phyloP scores from a whole-genome alignment of 2,329 filamentous ascomycete species.

The Exserohilum turcica region DNA sequence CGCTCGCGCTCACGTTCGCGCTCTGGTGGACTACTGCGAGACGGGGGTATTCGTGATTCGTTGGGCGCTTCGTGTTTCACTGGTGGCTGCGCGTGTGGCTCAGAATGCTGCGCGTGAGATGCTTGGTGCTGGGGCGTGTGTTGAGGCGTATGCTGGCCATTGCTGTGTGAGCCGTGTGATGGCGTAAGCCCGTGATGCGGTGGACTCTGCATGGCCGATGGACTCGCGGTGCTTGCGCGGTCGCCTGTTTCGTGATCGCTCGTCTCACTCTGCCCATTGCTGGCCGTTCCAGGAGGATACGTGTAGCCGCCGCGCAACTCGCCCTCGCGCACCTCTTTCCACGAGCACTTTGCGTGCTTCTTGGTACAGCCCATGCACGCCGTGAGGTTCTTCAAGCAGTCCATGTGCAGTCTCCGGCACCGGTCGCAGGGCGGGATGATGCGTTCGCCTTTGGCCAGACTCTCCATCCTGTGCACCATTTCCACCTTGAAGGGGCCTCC shows the following conservation, averaged over 20 bases:
- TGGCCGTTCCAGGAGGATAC: constrained; percentile 28
- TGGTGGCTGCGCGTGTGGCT: constrained; percentile 4
- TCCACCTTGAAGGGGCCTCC: constrained; percentile 65
- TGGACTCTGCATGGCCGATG: constrained; percentile 34
- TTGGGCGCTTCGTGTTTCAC: constrained; percentile 18
- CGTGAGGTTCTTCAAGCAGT: constrained; percentile 84
- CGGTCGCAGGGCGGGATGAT: constrained; percentile 85
- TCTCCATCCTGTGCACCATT: constrained; percentile 77
- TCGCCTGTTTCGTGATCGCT: constrained; percentile 37
- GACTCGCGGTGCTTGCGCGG: constrained; percentile 38
- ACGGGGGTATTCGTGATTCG: constrained; percentile 22
- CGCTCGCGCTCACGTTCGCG: constrained; percentile 27
- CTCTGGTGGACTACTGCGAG: constrained; percentile 33
- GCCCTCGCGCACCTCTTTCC: constrained; percentile 78
- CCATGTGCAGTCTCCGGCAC: constrained; percentile 77
- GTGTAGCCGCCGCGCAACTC: constrained; percentile 57
- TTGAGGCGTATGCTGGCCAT: constrained; percentile 25
- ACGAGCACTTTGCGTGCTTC: constrained; percentile 87
- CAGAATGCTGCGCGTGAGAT: constrained; percentile 5
- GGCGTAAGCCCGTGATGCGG: constrained; percentile 31
- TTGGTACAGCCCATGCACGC: constrained; percentile 87
- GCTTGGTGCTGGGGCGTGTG: constrained; percentile 19
- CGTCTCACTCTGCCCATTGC: constrained; percentile 41
- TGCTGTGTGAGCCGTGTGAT: constrained; percentile 21
- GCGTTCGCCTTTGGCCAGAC: constrained; percentile 71